Percentiles rank a stretch among this genome's conserved stretches.
Conservation (phyloP, 2,329 filamentous ascomycete genomes). For the Cryphonectria parasitica region DNA sequence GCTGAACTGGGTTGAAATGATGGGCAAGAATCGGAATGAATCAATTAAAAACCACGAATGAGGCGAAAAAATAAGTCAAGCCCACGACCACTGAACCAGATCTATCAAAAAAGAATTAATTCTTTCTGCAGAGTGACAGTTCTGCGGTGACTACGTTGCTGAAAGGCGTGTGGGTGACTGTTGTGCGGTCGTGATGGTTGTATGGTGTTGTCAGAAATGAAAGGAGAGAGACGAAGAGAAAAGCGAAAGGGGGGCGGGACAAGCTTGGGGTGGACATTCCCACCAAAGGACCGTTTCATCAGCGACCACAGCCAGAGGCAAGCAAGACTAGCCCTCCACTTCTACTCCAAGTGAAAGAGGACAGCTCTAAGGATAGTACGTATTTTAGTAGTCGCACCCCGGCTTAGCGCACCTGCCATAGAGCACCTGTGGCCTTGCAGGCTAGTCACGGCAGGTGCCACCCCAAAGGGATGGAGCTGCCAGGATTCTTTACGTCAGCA, state of each 20-base stretch:
- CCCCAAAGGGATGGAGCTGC: constrained; percentile 3
- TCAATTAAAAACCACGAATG: constrained; percentile 24
- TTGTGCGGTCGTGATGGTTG: constrained; percentile 4
- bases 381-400: neutral
- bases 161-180: constrained; percentile 7
- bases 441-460: constrained; percentile 1
- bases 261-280: constrained; percentile 11
- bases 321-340: neutral
- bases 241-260: constrained; percentile 15
- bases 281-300: constrained; percentile 9
- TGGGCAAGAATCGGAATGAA: neutral
- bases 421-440: neutral
- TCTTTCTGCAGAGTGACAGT: constrained; percentile 12
- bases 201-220: constrained; percentile 7
- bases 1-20: constrained; percentile 11
- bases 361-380: constrained; percentile 6
- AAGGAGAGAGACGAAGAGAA: constrained; percentile 7
- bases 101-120: constrained; percentile 16
- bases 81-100: constrained; percentile 11
- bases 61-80: constrained; percentile 10
- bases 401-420: constrained; percentile 10
- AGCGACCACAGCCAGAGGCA: constrained; percentile 1
- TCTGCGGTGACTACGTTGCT: constrained; percentile 21
- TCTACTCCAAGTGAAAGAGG: neutral
- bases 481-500: constrained; percentile 18